Base-by-base conservation (phyloP, 805 yeast species). In the Zygosaccharomyces pseudorouxii region DNA sequence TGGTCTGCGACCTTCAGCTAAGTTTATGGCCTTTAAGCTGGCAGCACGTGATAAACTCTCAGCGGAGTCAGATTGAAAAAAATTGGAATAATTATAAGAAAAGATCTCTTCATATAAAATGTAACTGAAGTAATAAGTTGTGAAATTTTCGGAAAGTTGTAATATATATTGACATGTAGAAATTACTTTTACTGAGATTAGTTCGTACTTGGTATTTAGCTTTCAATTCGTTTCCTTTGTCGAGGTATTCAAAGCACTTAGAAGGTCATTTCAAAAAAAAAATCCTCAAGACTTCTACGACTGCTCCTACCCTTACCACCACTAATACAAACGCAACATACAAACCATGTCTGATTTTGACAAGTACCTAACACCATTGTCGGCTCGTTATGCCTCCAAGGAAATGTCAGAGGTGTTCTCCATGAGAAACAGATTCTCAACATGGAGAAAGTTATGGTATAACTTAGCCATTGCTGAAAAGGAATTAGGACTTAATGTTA, bases 381-480 rank as follows among this genome's bases (percentile, higher is more conserved):
- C 98, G 49, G 85, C 97, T 49, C 84, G 99, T 75, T 93, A 93
- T 73, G 99, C 99, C 50, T 87, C 96, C 56, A 90, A 87, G 65
- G 99, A 93, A 75, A 93, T 93, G 99, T 84, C 97, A 52, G 76
- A 79, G 58, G 78, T 93, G 64, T 93, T 93, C 77, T 92, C 98
- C 41, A 71, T 86, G 64, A 82, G 96, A 73, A 93, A 86, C 76
- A 80, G 99, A 66, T 93, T 86, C 72, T 86, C 97, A 46, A 93
- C 99, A 36, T 93, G 99, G 99, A 87, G 99, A 79, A 88, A 88
- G 70, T 79, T 93, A 56, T 93, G 99, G 99, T 79, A 82, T 65
- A 90, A 86, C 68, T 77, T 93, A 60, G 99, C 99, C 58, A 83
- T 84, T 64, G 99, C 99, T 52, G 99, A 93, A 74, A 78, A 89